Percentiles rank a stretch among this genome's conserved stretches.
Evolutionary conservation across 2,329 filamentous ascomycete genomes (phyloP).

Genomic region (Periconia macrospinosa): DNA sequence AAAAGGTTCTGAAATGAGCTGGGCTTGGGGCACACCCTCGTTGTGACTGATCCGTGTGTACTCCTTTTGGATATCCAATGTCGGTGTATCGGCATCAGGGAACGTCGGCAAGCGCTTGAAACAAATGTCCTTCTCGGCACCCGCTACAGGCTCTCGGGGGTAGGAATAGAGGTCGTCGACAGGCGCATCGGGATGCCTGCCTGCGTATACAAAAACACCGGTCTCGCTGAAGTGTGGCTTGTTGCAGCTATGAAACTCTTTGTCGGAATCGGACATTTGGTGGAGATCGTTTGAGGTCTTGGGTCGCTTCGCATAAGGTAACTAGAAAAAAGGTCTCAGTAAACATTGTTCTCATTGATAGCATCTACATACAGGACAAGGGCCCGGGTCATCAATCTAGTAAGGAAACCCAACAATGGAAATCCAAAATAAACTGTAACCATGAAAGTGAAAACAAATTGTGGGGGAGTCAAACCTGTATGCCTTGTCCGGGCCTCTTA

Average conservation of each 20-base stretch:
- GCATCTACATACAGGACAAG: constrained; percentile 47
- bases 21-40: constrained; percentile 64
- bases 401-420: constrained; percentile 33
- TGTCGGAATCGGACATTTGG: constrained; percentile 65
- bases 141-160: constrained; percentile 61
- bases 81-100: constrained; percentile 53
- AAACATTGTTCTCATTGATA: constrained; percentile 42
- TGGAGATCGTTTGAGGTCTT: constrained; percentile 68
- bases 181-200: constrained; percentile 45
- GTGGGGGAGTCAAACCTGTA: constrained; percentile 80
- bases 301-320: constrained; percentile 79
- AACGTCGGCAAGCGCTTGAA: constrained; percentile 64
- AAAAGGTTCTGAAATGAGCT: constrained; percentile 48
- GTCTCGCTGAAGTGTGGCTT: constrained; percentile 79
- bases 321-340: constrained; percentile 60
- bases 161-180: constrained; percentile 57
- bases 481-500: constrained; percentile 63
- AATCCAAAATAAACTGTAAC: constrained; percentile 47
- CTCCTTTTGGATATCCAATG: constrained; percentile 59
- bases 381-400: constrained; percentile 34
- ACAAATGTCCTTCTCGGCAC: constrained; percentile 65
- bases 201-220: constrained; percentile 70
- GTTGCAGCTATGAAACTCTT: constrained; percentile 70
- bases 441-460: constrained; percentile 30
- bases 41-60: constrained; percentile 48